phyloP scores from a whole-genome alignment of 2,329 filamentous ascomycete genomes.

The Metarhizium rileyi region DNA sequence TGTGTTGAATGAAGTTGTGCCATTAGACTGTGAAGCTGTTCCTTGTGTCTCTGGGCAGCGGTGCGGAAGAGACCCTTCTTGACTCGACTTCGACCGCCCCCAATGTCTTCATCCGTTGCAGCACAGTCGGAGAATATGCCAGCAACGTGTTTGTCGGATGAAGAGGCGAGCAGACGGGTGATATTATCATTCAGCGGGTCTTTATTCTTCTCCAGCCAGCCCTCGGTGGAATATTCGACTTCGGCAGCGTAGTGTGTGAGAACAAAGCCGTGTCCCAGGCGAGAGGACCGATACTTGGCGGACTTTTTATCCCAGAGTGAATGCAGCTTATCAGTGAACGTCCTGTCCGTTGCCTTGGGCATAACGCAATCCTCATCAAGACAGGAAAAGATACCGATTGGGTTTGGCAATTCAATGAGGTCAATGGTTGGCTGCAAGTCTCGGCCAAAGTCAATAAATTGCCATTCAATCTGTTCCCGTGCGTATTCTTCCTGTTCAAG shows the following conservation, averaged over 20 bases:
- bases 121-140: conserved; percentile 81
- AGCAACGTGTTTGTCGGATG: conserved; percentile 74
- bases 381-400: conserved; percentile 97
- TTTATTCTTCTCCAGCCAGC: conserved; percentile 98
- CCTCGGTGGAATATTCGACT: conserved; percentile 90
- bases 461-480: conserved; percentile 96
- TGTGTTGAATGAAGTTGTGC: conserved; percentile 88
- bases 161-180: conserved; percentile 75
- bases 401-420: conserved; percentile 89
- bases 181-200: conserved; percentile 96
- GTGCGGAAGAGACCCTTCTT: conserved; percentile 97
- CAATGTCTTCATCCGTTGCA: conserved; percentile 65
- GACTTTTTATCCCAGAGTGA: conserved; percentile 95
- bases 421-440: conserved; percentile 97
- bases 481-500: conserved; percentile 98
- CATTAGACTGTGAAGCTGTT: conserved; percentile 96
- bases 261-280: conserved; percentile 84
- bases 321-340: conserved; percentile 96
- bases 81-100: conserved; percentile 64
- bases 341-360: conserved; percentile 96
- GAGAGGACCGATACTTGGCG: conserved; percentile 80
- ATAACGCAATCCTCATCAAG: conserved; percentile 97
- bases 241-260: conserved; percentile 96
- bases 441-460: conserved; percentile 97
- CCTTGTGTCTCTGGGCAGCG: conserved; percentile 93